A percentile compares a stretch with the other conserved stretches of the same genome.
Evolutionary conservation across 345 rosid species (phyloP).

Genomic region (Boechera divaricarpa): DNA sequence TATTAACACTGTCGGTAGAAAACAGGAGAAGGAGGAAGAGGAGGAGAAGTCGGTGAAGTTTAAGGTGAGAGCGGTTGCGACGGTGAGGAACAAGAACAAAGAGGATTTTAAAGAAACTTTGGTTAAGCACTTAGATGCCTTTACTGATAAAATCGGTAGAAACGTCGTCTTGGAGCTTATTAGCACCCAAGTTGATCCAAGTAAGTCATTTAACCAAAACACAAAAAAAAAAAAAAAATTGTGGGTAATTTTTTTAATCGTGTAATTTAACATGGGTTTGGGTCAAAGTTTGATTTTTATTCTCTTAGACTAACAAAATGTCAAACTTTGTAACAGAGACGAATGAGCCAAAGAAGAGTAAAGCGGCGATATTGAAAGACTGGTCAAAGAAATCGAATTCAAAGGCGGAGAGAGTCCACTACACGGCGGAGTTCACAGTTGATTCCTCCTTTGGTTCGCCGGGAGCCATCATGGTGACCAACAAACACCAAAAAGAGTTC

Average conservation of each 20-base stretch:
- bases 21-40: conserved; percentile 20
- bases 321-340: conserved; percentile 54
- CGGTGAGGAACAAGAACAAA: conserved; percentile 82
- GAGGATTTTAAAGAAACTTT: conserved; percentile 79
- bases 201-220: conserved; percentile 52
- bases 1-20: conserved; percentile 14
- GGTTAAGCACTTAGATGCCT: conserved; percentile 73
- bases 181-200: conserved; percentile 83
- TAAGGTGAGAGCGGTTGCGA: conserved; percentile 77
- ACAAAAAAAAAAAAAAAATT: too few species aligned
- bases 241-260: neutral
- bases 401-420: conserved; percentile 85
- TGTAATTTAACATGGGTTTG: neutral
- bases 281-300: conserved; percentile 22
- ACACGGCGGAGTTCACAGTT: conserved; percentile 80
- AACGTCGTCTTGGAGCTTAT: conserved; percentile 85
- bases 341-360: conserved; percentile 84
- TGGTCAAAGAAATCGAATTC: conserved; percentile 85
- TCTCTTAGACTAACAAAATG: neutral
- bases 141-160: conserved; percentile 78
- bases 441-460: conserved; percentile 77
- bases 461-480: conserved; percentile 84
- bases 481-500: conserved; percentile 91
- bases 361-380: conserved; percentile 66
- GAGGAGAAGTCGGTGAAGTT: conserved; percentile 57